Base-by-base conservation (phyloP, 2,329 filamentous ascomycete species). In the Lecanosticta acicola region DNA sequence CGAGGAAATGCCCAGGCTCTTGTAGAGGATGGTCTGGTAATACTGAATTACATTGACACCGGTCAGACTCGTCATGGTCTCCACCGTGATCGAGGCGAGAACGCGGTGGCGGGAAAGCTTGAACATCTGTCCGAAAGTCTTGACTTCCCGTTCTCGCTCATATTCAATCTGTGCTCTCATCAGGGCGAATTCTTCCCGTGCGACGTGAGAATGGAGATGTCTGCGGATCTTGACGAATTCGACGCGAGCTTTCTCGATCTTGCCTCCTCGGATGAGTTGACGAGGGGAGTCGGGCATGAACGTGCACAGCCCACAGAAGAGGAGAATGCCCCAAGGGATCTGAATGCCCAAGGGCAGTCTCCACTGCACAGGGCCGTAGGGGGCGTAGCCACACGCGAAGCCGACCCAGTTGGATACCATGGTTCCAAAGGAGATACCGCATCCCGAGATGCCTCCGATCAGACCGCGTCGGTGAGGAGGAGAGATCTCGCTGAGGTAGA, bases 401-500 rank as follows among this genome's bases (percentile, higher is more conserved):
- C 76, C 76, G 3, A 78, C 70, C 77, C 76, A 79, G 57, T 79
- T 80, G 3, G 73, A 75, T 51, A 68, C 64, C 74, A 78, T 77
- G 3, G 74, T 77, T 9, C 76, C 77, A 41, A 77, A 73, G 2
- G 74, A 69, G 47, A 79, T 76, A 5, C 76, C 76, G 41, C 73
- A 74, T 5, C 77, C 76, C 1, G 55, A 57, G 1, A 62, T 59
- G 3, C 75, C 74, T 13, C 72, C 75, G 46, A 78, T 77, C 11
- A 78, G 61, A n/a, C 76, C 76, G 32, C 76, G 70, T 10, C 57
- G 54, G 44, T 58, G 50, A 11, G 61, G 59, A 41, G 74, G 65
- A 0, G 73, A 73, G 45, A 79, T 78, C 54, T 79, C 76, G 41
- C 67, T 72, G 14, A 79, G 70, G 46, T 79, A 79, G 51, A 79